Evolutionary conservation across 164 flowering plant genomes (phyloP).

Genomic region (Echeveria elegans): DNA sequence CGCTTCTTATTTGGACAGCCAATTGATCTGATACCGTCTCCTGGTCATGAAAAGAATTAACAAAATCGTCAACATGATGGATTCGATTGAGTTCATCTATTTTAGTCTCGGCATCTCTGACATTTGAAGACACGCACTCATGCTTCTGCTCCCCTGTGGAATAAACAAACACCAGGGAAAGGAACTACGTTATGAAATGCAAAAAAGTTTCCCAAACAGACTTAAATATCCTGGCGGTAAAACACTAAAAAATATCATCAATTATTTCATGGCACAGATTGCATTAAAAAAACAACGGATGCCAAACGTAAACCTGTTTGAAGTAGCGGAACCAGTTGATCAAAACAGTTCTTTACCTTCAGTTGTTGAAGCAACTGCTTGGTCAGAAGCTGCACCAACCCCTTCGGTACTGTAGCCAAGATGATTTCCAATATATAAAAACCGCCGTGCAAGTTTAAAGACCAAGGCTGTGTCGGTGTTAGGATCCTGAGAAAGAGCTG

Average conservation of each 20-base stretch:
- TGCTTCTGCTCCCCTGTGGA: constrained; percentile 29
- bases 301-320: background rate
- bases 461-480: constrained; percentile 44
- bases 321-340: background rate
- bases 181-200: background rate
- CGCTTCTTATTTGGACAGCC: constrained; percentile 32
- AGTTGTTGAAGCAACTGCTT: constrained; percentile 9
- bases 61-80: constrained; percentile 11
- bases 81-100: constrained; percentile 12
- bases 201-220: background rate
- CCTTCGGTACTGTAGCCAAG: constrained; percentile 16
- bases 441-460: constrained; percentile 47
- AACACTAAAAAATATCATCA: background rate
- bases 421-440: constrained; percentile 29
- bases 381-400: constrained; percentile 15
- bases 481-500: constrained; percentile 50
- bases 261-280: background rate
- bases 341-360: constrained; percentile 14
- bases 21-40: constrained; percentile 45
- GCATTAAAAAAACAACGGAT: too few species aligned
- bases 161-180: constrained; percentile 3
- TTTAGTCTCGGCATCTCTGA: constrained; percentile 3
- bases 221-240: background rate
- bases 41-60: constrained; percentile 21
- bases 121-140: constrained; percentile 16